phyloP scores from a whole-genome alignment of 495 filamentous ascomycete genomes.

The Penicillium canariense region DNA sequence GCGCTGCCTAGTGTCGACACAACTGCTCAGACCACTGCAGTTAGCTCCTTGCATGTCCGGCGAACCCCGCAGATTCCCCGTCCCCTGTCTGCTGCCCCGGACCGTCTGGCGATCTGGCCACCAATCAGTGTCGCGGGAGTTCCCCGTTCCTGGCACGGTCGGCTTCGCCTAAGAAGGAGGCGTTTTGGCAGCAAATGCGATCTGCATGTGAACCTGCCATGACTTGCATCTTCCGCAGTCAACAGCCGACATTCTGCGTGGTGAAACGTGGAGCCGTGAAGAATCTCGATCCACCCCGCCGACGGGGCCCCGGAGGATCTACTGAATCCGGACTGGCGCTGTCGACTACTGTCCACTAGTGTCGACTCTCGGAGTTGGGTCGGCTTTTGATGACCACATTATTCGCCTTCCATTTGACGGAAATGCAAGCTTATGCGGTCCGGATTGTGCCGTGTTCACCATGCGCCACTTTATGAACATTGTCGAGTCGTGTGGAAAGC shows the following conservation, averaged over 20 bases:
- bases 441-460: not conserved
- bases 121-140: slow-evolving; percentile 8
- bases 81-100: slow-evolving; percentile 18
- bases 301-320: slow-evolving; percentile 10
- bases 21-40: not conserved
- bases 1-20: not conserved
- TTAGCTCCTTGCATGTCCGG: not conserved
- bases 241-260: slow-evolving; percentile 2
- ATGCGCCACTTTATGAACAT: not conserved
- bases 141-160: not conserved
- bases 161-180: slow-evolving; percentile 7
- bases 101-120: not conserved
- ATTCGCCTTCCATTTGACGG: not conserved
- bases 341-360: slow-evolving; percentile 9
- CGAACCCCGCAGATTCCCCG: slow-evolving; percentile 22
- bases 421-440: not conserved
- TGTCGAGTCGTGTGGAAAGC: not conserved
- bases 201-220: slow-evolving; percentile 10
- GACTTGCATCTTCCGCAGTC: not conserved
- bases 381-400: slow-evolving; percentile 1
- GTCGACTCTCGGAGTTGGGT: not conserved
- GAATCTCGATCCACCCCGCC: slow-evolving; percentile 6
- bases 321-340: slow-evolving; percentile 15
- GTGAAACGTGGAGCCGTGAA: slow-evolving; percentile 14
- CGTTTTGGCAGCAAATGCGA: slow-evolving; percentile 12